Conservation (phyloP, 2,329 filamentous ascomycete genomes). For the Alternaria gaisen region DNA sequence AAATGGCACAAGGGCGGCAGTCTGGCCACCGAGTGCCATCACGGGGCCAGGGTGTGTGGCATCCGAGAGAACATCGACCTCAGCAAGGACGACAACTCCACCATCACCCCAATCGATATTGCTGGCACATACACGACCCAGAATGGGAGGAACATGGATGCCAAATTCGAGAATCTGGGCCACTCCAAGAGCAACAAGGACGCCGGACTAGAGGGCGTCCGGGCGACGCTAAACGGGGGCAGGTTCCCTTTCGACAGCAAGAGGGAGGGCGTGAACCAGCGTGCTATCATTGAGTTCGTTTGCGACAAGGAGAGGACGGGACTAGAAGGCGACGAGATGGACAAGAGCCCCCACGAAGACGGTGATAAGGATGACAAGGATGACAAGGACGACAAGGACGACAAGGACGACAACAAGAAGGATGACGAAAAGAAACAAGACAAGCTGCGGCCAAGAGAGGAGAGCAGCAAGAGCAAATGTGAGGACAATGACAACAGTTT, state of each 20-base stretch:
- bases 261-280: constrained; percentile 66
- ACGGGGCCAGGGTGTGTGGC: constrained; percentile 78
- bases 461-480: constrained; percentile 48
- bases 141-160: constrained; percentile 66
- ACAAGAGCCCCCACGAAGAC: constrained; percentile 64
- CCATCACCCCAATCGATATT: constrained; percentile 72
- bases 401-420: constrained; percentile 31
- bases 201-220: constrained; percentile 74
- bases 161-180: constrained; percentile 72
- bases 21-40: constrained; percentile 69
- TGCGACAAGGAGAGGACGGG: constrained; percentile 79
- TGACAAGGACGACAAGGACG: constrained; percentile 32
- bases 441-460: constrained; percentile 33
- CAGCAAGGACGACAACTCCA: constrained; percentile 58
- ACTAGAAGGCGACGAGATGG: constrained; percentile 72
- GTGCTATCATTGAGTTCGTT: constrained; percentile 83
- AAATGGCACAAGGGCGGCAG: constrained; percentile 64
- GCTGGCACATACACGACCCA: constrained; percentile 74
- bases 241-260: constrained; percentile 58
- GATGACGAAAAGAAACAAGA: constrained; percentile 26
- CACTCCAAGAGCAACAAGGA: constrained; percentile 71
- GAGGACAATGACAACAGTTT: constrained; percentile 63
- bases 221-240: constrained; percentile 71
- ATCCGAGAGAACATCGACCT: constrained; percentile 68
- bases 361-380: constrained; percentile 55